Conservation (phyloP, 1,284 basidiomycete genomes). For the Leucoagaricus sp. region DNA sequence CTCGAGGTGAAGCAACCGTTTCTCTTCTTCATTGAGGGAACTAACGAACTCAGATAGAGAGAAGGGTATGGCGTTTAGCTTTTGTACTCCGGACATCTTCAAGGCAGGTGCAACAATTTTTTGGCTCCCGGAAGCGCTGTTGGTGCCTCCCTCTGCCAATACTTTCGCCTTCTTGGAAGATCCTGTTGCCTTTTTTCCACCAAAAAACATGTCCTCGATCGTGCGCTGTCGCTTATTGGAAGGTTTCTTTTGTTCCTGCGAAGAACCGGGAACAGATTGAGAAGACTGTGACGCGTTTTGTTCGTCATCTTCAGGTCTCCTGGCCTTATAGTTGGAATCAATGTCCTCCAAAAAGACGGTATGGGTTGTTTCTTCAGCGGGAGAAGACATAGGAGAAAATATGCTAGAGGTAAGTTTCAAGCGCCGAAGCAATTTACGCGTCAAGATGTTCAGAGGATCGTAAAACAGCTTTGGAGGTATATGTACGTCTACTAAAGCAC, state of each 20-base stretch:
- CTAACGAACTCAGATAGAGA: conserved; percentile 57
- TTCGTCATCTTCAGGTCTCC: conserved; percentile 12
- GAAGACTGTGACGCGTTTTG: conserved; percentile 14
- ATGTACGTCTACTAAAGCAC: background rate
- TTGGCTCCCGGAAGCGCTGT: background rate
- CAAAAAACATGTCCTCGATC: conserved; percentile 61
- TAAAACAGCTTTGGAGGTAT: background rate
- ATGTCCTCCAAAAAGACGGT: conserved; percentile 64
- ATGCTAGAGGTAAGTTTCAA: background rate
- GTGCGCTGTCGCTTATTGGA: conserved; percentile 63
- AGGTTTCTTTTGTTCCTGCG: conserved; percentile 28
- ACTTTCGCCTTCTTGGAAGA: conserved; percentile 12
- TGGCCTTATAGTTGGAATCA: conserved; percentile 26
- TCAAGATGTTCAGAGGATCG: background rate
- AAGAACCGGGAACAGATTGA: conserved; percentile 2
- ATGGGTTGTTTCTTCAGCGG: conserved; percentile 22
- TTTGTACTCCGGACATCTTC: conserved; percentile 31
- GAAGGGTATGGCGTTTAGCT: conserved; percentile 71
- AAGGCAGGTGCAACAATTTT: conserved; percentile 16
- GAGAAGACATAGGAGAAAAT: conserved; percentile 13
- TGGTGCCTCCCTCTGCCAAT: background rate
- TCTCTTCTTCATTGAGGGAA: conserved; percentile 59
- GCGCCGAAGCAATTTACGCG: background rate
- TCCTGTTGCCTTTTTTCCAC: conserved; percentile 14
- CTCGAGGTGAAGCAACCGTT: conserved; percentile 62